Evolutionary conservation across 495 filamentous ascomycete species (phyloP), one percentile per base, ranked within the genome.

Genomic region (Penicillium samsonianum): DNA sequence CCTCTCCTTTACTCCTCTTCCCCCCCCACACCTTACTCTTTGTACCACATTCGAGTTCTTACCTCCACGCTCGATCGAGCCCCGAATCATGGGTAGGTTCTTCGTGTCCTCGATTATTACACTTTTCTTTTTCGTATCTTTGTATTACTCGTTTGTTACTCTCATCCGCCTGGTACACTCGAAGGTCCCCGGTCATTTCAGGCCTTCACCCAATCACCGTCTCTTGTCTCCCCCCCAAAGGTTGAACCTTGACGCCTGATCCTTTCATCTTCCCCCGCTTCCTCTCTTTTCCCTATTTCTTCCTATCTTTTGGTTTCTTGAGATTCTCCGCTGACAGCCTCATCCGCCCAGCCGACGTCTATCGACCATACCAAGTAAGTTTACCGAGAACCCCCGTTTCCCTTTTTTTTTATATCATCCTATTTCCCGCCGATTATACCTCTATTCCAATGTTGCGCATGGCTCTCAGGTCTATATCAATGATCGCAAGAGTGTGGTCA

Each of bases 361-460:
- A 82, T 71, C 80, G 80, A 41, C 80, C 80, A 61, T 75, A 73
- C 63, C 75, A 77, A 74, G 80, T 82, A 76, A 78, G 80, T 82
- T 37, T 41, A 33, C 45, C 30, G 37, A 12, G 12, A 22, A 60
- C 14, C 35, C n/a, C 7, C 40, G 14, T 47, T 50, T 50, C 23
- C 45, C 10, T 38, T 55, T 37, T 26, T 53, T 12, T 35, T 23
- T 25, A n/a, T n/a, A n/a, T n/a, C n/a, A n/a, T 50, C 22, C 22
- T 42, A n/a, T 40, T 40, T 25, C 17, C 20, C 9, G 9, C 54
- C 48, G 45, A 37, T 25, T 52, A 38, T 55, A 54, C 45, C 2
- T n/a, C n/a, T n/a, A 38, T 38, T 38, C 16, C 35, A 38, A n/a
- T 7, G n/a, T 50, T 41, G 42, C 41, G 42, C 41, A 37, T 38